Evolutionary conservation across 805 yeast genomes (phyloP).

Genomic region (Saccharomycopsis sp.): DNA sequence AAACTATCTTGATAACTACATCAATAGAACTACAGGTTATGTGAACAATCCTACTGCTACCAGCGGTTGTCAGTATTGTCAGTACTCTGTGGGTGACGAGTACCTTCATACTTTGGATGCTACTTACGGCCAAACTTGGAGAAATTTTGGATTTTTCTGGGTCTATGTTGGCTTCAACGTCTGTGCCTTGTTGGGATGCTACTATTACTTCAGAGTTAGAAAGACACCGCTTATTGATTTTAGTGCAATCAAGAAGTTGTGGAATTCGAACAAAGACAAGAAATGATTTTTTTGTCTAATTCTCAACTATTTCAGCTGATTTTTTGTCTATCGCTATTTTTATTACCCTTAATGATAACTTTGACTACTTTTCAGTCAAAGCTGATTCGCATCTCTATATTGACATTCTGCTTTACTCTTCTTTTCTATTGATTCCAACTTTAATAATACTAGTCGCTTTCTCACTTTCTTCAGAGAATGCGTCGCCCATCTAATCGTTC

Average conservation of each 20-base stretch:
- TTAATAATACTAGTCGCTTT: no score
- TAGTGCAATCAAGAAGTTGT: not conserved
- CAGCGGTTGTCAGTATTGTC: constrained; percentile 35
- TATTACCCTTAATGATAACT: no score
- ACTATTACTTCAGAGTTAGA: constrained; percentile 28
- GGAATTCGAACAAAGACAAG: not conserved
- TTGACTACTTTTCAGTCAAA: no score
- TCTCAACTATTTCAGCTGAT: no score
- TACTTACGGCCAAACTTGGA: constrained; percentile 44
- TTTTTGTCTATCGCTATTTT: not conserved
- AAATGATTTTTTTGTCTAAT: not conserved
- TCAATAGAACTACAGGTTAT: constrained; percentile 45
- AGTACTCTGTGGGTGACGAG: constrained; percentile 34
- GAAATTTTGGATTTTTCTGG: constrained; percentile 53
- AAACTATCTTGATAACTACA: constrained; percentile 40
- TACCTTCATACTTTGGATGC: constrained; percentile 34
- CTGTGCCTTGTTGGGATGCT: constrained; percentile 29
- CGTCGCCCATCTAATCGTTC: no score
- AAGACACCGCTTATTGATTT: not conserved
- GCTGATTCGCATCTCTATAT: no score
- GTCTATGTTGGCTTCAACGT: constrained; percentile 47
- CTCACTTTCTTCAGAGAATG: no score
- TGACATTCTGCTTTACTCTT: no score
- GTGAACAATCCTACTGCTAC: constrained; percentile 42
- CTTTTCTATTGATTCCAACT: no score